These are phyloP conservation scores for Ophiobolus disseminans DNA, from an alignment of 2,329 filamentous ascomycete species.

Conservation along the genomic window DNA sequence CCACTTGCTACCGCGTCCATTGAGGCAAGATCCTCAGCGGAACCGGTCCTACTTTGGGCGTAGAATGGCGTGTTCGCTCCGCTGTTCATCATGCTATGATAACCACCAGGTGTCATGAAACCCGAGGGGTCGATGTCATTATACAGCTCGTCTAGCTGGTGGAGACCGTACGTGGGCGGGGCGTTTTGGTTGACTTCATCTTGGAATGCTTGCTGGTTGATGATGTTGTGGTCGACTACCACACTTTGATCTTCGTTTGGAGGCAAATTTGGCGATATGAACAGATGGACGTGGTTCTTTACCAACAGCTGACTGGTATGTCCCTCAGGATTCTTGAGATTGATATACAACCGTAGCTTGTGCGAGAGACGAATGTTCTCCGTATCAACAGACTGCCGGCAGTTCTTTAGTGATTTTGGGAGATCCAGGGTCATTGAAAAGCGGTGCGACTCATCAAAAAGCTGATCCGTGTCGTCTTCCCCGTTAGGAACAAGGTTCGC, in stretches of 20 bases:
- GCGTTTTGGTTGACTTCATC: slow-evolving; percentile 70
- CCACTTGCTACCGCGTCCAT: slow-evolving; percentile 52
- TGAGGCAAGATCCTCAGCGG: slow-evolving; percentile 78
- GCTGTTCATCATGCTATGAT: slow-evolving; percentile 62
- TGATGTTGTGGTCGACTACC: slow-evolving; percentile 48
- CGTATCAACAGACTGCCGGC: slow-evolving; percentile 87
- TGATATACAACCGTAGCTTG: slow-evolving; percentile 89
- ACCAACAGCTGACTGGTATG: slow-evolving; percentile 93
- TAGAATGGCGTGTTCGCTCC: slow-evolving; percentile 78
- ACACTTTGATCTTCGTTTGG: slow-evolving; percentile 88
- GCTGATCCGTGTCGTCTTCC: slow-evolving; percentile 46
- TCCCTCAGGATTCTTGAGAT: slow-evolving; percentile 92
- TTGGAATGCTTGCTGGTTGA: slow-evolving; percentile 53
- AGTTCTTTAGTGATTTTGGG: slow-evolving; percentile 80
- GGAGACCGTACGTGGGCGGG: slow-evolving; percentile 91
- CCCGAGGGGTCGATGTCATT: slow-evolving; percentile 82
- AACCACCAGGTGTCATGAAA: slow-evolving; percentile 76
- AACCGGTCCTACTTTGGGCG: slow-evolving; percentile 73
- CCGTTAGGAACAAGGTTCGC: slow-evolving; percentile 36
- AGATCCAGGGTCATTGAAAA: slow-evolving; percentile 69
- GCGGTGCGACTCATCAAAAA: slow-evolving; percentile 64
- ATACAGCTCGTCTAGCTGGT: slow-evolving; percentile 88
- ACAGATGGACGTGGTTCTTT: slow-evolving; percentile 87
- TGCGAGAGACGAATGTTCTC: slow-evolving; percentile 91
- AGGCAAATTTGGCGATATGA: slow-evolving; percentile 92